Evolutionary conservation across 2,329 filamentous ascomycete species (phyloP).

Genomic region (Purpureocillium lavendulum): DNA sequence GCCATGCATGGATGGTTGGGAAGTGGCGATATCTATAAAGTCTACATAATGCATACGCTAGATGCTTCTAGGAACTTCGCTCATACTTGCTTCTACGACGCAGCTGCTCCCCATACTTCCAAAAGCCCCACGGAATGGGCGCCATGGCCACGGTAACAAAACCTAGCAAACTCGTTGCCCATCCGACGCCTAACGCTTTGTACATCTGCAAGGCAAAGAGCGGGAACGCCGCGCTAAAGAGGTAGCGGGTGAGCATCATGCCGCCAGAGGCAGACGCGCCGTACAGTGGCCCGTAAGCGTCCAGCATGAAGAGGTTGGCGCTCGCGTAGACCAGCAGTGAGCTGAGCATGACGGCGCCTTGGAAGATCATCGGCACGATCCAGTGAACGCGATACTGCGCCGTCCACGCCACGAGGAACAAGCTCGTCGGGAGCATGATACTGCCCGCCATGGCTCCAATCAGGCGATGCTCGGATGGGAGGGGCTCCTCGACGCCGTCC

Average conservation of each 20-base stretch:
- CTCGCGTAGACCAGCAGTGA: constrained; percentile 19
- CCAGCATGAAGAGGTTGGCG: constrained; percentile 18
- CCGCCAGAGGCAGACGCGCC: constrained; percentile 17
- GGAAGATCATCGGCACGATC: constrained; percentile 16
- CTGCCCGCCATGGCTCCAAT: constrained; percentile 54
- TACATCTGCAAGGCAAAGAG: constrained; percentile 28
- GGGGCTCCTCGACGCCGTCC: constrained; percentile 37
- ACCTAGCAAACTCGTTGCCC: constrained; percentile 33
- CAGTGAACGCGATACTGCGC: constrained; percentile 14
- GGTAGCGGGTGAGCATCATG: constrained; percentile 29
- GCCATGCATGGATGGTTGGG: neutral
- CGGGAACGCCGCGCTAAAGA: constrained; percentile 52
- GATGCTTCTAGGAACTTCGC: constrained; percentile 10
- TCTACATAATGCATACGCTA: neutral
- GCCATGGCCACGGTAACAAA: constrained; percentile 28
- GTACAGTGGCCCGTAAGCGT: constrained; percentile 18
- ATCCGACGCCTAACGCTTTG: constrained; percentile 28
- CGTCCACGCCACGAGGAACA: constrained; percentile 66
- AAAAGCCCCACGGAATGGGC: constrained; percentile 25
- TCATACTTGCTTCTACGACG: constrained; percentile 16
- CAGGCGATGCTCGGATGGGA: constrained; percentile 57
- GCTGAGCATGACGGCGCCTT: constrained; percentile 15
- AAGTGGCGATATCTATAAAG: neutral
- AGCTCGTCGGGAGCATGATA: constrained; percentile 51
- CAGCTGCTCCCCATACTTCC: constrained; percentile 13